Evolutionary conservation across 441 rosid genomes (phyloP), one percentile per base, ranked within the genome.

Genomic region (Adansonia rubrostipa): DNA sequence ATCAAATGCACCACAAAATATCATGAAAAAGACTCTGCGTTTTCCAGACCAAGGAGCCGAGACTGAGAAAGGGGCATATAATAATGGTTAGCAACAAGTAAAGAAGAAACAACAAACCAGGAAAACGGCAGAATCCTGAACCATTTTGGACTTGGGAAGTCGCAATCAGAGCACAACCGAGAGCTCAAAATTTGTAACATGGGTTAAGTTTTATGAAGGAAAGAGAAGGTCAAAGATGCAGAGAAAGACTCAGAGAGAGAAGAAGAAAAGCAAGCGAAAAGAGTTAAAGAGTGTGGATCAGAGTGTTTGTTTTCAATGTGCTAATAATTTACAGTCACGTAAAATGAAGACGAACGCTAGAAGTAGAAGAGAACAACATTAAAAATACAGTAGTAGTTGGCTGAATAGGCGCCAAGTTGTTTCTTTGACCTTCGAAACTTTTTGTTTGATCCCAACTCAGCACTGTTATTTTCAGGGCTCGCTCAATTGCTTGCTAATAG

Each of bases 131-230:
- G 28, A 62, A 75, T n/a, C 71, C 50, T 63, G n/a, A 62, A 50
- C 24, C 60, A 14, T 50, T 4, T 64, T 20, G 36, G 79, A 64
- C 20, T 76, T 50, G 50, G 50, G 71, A 53, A 65, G 78, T 51
- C 36, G 53, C 61, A 53, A 17, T n/a, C 36, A 28, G 36, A 28
- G 36, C 36, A 28, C 36, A 28, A 28, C 36, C 1, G 2, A 28
- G 36, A 28, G 36, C 36, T 28, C 1, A 53, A 54, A 51, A 8
- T 33, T 51, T 15, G 33, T n/a, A 33, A 48, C 5, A 54, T 36
- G 15, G 75, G 63, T 28, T 28, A 33, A 10, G 62, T 54, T 54
- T 0, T 57, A 73, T 57, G 6, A 11, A 73, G 78, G 71, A 65
- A 65, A 44, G 40, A 53, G 54, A 50, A 42, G 50, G 54, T 40